Evolutionary conservation across 345 rosid genomes (phyloP), one percentile per base, ranked within the genome.

Genomic region (Iberis pinnata): DNA sequence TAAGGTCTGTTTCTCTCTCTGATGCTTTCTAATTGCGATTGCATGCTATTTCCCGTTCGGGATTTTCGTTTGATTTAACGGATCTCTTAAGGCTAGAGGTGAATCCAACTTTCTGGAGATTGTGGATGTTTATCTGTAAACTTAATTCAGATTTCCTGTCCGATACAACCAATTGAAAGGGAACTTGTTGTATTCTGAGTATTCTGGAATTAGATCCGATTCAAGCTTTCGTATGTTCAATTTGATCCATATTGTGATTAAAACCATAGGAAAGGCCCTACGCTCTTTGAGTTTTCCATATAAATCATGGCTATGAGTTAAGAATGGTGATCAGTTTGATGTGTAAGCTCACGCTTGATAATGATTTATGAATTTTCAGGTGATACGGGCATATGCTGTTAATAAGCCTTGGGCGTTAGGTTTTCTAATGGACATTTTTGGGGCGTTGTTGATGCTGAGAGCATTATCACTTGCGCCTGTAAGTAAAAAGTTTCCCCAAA

Each of bases 401-500:
- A 88, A 88, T 61, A 83, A 66, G 70, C 73, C 84, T 13, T 92
- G 98, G 97, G 59, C 71, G 15, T 57, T 85, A 42, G 95, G 98
- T 17, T 88, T 92, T 75, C 69, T 85, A 27, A 81, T 92, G 95
- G 97, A 92, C 68, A 86, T 92, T 60, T 53, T 78, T 36, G 98
- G 95, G 63, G 98, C 97, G 15, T 13, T 88, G 74, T 69, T 92
- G 79, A 92, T 92, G 97, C 69, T 92, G 64, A 80, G 73, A 74
- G 95, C 97, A 6, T 64, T 92, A 54, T 85, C 98, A 16, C 81
- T 63, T 63, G 98, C 97, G 40, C 97, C 97, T 42, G 98, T 92
- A 63, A 81, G 90, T 73, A 3, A 22, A 48, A 0, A 26, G 29
- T 20, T 40, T 41, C 2, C 13, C 25, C 29, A 7, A 4, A 4